Evolutionary conservation across 257 asterid species (phyloP).

Genomic region (Solanum phureja): DNA sequence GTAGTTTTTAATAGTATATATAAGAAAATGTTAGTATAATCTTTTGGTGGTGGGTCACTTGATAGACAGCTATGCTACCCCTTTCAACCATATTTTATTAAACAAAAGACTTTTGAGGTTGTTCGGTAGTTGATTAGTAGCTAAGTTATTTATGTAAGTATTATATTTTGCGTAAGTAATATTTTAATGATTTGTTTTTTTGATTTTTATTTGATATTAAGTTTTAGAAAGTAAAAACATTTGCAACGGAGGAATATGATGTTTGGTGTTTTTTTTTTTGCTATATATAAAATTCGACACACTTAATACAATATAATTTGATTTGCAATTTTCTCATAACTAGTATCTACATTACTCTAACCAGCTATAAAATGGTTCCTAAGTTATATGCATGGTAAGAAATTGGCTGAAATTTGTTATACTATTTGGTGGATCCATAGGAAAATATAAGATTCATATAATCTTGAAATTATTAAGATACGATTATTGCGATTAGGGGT

Average conservation of each 20-base stretch:
- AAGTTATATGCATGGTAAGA: neutral
- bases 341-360: neutral
- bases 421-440: neutral
- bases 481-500: neutral
- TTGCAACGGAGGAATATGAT: neutral
- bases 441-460: neutral
- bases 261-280: neutral
- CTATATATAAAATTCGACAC: neutral
- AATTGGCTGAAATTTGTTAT: neutral
- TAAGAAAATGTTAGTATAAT: neutral
- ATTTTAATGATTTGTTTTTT: no score
- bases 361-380: neutral
- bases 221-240: neutral
- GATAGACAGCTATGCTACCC: neutral
- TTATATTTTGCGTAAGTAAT: neutral
- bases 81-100: neutral
- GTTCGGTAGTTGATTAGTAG: neutral
- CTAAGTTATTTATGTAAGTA: neutral
- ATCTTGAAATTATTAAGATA: neutral
- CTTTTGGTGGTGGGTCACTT: conserved; percentile 52
- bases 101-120: neutral
- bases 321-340: neutral
- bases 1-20: neutral
- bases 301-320: neutral
- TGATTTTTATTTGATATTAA: no score